Percentiles rank a stretch among this genome's conserved stretches.
These are phyloP conservation scores for Kwoniella pini DNA, from an alignment of 768 basidiomycete species.

Conservation along the genomic window DNA sequence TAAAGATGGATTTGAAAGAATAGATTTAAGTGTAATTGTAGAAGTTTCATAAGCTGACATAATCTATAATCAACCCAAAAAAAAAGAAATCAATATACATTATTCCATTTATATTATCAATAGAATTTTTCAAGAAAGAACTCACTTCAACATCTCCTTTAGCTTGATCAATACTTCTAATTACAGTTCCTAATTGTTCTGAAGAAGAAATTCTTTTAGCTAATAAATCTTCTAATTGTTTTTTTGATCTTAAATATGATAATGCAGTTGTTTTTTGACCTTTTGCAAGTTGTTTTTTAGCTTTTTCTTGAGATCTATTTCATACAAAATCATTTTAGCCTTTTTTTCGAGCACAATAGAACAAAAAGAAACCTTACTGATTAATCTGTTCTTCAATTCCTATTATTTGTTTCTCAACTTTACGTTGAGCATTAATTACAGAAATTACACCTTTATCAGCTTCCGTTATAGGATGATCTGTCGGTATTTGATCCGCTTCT, in stretches of 20 bases:
- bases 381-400: constrained; percentile 70
- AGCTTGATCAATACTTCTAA: constrained; percentile 82
- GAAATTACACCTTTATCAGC: constrained; percentile 81
- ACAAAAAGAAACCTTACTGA: constrained; percentile 67
- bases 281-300: constrained; percentile 65
- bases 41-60: constrained; percentile 84
- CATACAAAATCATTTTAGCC: background rate
- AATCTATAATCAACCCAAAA: constrained; percentile 60
- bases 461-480: constrained; percentile 63
- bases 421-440: constrained; percentile 69
- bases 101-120: too few relatives aligned
- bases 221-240: constrained; percentile 75
- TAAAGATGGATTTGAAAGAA: constrained; percentile 78
- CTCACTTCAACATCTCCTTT: constrained; percentile 81
- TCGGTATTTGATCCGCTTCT: constrained; percentile 53
- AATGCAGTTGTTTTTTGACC: constrained; percentile 74
- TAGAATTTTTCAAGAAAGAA: too few relatives aligned
- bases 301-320: constrained; percentile 68
- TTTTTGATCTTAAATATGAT: constrained; percentile 75
- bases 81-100: too few relatives aligned
- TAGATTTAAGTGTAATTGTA: constrained; percentile 69
- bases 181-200: constrained; percentile 71
- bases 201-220: constrained; percentile 72
- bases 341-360: too few relatives aligned
- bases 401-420: constrained; percentile 69